Base-by-base conservation (phyloP, 495 filamentous ascomycete genomes). In the Aspergillus cavernicola region DNA sequence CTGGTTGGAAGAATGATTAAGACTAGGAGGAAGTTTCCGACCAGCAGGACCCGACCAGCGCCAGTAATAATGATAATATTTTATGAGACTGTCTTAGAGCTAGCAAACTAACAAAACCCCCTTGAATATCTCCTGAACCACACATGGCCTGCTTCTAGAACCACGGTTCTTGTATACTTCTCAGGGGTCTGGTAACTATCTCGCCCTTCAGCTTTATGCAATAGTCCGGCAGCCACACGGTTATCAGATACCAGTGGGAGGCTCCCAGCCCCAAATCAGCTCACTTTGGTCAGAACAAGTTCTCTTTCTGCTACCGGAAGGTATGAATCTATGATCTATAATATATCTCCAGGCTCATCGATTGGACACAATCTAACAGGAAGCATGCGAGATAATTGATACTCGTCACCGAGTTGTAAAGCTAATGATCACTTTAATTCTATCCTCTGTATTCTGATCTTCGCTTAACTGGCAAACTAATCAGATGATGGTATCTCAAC, bases 401-500 rank as follows among this genome's bases (percentile, higher is more conserved):
- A 26, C 24, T 4, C 24, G 9, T 28, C 44, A 47, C 31, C 10
- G n/a, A 3, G 31, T 10, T 33, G 31, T 31, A 46, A 33, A 33
- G 28, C 28, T 22, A 3, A 37, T 47, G 44, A 26, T 35, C 44
- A 47, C 18, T 28, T 46, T 15, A 35, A 19, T 47, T 33, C 31
- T n/a, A 23, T 13, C 9, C 13, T 43, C 23, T 23, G 31, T 23
- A 3, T 28, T 44, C 33, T 2, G 13, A 15, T 24, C 45, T n/a
- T n/a, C 11, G 3, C 18, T 6, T 20, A 37, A 37, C 2, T 6
- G 39, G 12, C 6, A 44, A 53, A 43, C 38, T 11, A 18, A 26
- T 20, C 49, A 43, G 33, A 52, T n/a, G n/a, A n/a, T 53, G 50
- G 50, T 53, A 53, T 53, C 50, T 53, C 31, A 33, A 35, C 40